Conservation (phyloP, 768 basidiomycete species). For the Russula emetica region DNA sequence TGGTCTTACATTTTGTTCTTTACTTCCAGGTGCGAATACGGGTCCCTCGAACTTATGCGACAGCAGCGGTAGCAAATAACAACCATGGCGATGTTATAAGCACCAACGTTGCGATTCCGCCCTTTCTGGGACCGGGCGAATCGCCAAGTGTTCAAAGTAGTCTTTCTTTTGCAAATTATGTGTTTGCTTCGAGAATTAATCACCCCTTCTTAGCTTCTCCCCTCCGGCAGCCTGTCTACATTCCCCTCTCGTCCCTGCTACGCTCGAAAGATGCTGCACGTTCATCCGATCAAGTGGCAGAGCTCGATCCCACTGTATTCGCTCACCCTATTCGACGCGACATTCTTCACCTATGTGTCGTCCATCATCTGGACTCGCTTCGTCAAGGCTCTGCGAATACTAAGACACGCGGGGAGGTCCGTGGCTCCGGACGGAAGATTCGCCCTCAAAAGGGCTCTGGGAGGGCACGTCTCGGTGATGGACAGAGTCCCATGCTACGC, state of each 20-base stretch:
- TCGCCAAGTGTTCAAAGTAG: conserved; percentile 6
- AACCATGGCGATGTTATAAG: not conserved
- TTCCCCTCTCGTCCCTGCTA: conserved; percentile 59
- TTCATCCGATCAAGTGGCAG: conserved; percentile 47
- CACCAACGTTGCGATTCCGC: not conserved
- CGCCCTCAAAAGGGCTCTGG: conserved; percentile 91
- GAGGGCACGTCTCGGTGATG: conserved; percentile 83
- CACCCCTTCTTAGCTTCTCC: conserved; percentile 36
- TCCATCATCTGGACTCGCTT: conserved; percentile 80
- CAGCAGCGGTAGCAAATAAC: conserved; percentile 13
- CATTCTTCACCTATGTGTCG: conserved; percentile 88
- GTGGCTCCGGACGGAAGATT: conserved; percentile 85
- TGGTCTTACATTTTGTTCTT: conserved; percentile 1
- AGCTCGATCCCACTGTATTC: conserved; percentile 80
- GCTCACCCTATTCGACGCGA: conserved; percentile 84
- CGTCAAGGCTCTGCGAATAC: conserved; percentile 92
- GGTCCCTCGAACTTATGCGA: conserved; percentile 27
- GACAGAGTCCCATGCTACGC: conserved; percentile 77
- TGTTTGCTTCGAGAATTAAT: not conserved
- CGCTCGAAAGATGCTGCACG: conserved; percentile 40
- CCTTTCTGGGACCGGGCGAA: not conserved
- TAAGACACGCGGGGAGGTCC: conserved; percentile 87
- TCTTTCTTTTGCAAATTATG: not conserved
- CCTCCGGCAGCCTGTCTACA: conserved; percentile 47
- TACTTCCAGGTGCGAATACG: conserved; percentile 3